These are phyloP conservation scores for Sarocladiaceae sp. DNA, from an alignment of 2,329 filamentous ascomycete species.

Conservation along the genomic window DNA sequence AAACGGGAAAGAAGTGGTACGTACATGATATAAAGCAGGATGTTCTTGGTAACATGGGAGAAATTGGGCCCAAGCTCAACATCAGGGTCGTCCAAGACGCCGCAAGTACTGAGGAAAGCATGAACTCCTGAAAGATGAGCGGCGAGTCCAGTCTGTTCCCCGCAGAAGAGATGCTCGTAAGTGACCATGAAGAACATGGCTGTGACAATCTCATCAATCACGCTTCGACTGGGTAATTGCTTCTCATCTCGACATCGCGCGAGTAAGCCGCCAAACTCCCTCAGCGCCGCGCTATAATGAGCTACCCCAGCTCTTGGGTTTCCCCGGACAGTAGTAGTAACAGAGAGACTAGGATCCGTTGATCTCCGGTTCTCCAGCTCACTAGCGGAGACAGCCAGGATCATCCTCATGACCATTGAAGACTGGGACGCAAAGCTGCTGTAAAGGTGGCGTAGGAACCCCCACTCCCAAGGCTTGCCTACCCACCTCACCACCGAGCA, in stretches of 20 bases:
- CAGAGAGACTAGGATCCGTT: neutral
- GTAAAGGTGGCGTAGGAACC: neutral
- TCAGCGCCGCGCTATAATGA: neutral
- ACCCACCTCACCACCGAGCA: neutral
- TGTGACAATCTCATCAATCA: neutral
- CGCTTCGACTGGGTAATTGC: neutral
- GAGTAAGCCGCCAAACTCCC: neutral
- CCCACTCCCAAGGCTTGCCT: constrained; percentile 1
- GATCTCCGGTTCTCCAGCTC: neutral
- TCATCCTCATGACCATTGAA: neutral
- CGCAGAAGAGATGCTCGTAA: neutral
- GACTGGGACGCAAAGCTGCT: neutral
- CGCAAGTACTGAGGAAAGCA: neutral
- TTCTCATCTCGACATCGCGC: neutral
- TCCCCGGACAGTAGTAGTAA: neutral
- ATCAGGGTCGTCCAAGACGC: neutral
- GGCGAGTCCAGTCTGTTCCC: neutral
- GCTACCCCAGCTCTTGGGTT: neutral
- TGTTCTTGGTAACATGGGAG: neutral
- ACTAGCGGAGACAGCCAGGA: neutral
- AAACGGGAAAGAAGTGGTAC: neutral
- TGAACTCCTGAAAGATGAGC: neutral
- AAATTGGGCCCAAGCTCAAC: neutral
- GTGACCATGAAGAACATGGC: neutral
- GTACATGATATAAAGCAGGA: neutral